phyloP scores from a whole-genome alignment of 1,139 yeast species.

The Yamadazyma epiphylla region DNA sequence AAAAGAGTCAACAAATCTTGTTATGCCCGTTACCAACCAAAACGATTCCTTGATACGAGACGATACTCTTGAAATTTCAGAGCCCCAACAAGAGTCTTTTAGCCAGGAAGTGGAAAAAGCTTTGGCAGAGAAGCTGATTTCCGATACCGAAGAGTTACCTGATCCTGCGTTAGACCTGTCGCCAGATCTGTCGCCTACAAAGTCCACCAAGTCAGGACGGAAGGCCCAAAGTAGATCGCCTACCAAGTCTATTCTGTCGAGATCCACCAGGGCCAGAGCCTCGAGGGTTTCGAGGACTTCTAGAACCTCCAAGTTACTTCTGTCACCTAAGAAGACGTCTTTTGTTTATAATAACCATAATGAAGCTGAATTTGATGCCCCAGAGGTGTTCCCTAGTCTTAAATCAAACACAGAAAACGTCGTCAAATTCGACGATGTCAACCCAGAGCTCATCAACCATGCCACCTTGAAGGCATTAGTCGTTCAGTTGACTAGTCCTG shows the following conservation, averaged over 20 bases:
- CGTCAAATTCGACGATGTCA: constrained; percentile 34
- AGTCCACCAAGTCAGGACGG: background rate
- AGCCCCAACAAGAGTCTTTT: too few relatives aligned
- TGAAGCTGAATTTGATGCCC: constrained; percentile 42
- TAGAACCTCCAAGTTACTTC: constrained; percentile 1
- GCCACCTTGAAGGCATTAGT: constrained; percentile 54
- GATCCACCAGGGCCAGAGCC: background rate
- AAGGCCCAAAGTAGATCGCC: background rate
- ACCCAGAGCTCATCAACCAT: constrained; percentile 34
- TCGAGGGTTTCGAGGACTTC: constrained; percentile 1
- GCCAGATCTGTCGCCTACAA: background rate
- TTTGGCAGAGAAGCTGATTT: too few relatives aligned
- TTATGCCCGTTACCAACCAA: background rate
- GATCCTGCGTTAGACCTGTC: background rate
- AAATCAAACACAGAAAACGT: constrained; percentile 16
- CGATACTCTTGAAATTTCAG: too few relatives aligned
- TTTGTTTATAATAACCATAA: constrained; percentile 34
- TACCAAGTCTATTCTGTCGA: background rate
- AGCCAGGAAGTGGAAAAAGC: too few relatives aligned
- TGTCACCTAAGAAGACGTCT: constrained; percentile 1
- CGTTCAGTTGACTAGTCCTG: constrained; percentile 75
- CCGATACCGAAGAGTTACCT: background rate
- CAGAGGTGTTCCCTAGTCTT: constrained; percentile 30
- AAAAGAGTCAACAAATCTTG: background rate
- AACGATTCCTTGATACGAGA: too few relatives aligned